phyloP scores from a whole-genome alignment of 805 yeast genomes.

The Torulaspora microellipsoides region DNA sequence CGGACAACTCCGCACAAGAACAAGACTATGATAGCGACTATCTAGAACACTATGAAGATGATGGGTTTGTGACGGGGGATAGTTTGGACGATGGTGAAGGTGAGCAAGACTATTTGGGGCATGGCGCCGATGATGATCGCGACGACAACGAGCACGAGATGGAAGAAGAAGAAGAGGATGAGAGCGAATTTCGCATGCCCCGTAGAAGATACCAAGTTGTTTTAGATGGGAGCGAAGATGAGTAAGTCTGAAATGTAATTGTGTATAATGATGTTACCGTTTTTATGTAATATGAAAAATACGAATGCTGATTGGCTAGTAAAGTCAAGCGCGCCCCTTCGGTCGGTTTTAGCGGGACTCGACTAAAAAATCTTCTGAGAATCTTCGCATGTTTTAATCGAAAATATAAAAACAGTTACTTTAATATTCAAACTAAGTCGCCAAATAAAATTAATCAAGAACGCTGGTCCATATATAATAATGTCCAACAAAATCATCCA shows the following conservation, averaged over 20 bases:
- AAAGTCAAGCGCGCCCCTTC: not conserved
- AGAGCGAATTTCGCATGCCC: slow-evolving; percentile 3
- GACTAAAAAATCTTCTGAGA: too few species aligned
- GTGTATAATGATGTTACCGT: not conserved
- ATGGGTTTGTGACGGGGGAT: slow-evolving; percentile 33
- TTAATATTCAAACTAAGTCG: too few species aligned
- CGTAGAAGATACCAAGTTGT: slow-evolving; percentile 22
- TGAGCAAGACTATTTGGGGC: slow-evolving; percentile 34
- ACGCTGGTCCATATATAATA: slow-evolving; percentile 5
- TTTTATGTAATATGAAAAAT: not conserved
- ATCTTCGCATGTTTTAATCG: too few species aligned
- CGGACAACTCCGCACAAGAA: slow-evolving; percentile 8
- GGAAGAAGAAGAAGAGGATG: slow-evolving; percentile 7
- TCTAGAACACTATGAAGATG: slow-evolving; percentile 28
- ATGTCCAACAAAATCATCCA: slow-evolving; percentile 48
- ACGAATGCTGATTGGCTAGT: slow-evolving; percentile 9
- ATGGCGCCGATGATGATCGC: slow-evolving; percentile 38
- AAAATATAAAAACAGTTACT: too few species aligned
- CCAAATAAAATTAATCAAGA: too few species aligned
- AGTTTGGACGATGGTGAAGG: slow-evolving; percentile 26
- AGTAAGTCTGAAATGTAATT: slow-evolving; percentile 1
- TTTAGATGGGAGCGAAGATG: slow-evolving; percentile 30
- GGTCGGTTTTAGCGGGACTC: slow-evolving; percentile 6
- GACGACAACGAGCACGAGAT: slow-evolving; percentile 2
- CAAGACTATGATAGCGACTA: slow-evolving; percentile 25